phyloP scores from a whole-genome alignment of 805 yeast genomes.

The Wickerhamiella siamensis region DNA sequence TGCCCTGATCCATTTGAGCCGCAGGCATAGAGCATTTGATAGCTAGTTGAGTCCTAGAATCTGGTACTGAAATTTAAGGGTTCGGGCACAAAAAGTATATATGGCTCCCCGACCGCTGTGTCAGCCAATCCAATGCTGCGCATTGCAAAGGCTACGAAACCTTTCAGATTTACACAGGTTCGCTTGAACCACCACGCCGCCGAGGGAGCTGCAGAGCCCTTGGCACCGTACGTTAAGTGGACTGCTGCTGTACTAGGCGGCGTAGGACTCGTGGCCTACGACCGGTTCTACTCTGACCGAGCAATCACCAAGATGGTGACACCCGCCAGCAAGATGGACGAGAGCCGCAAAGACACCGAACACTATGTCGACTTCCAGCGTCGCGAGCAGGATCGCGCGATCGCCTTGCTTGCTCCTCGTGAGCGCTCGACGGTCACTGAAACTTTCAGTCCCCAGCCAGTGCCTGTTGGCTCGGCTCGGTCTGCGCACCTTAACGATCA shows the following conservation, averaged over 20 bases:
- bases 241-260: conserved; percentile 13
- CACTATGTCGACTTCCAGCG: conserved; percentile 12
- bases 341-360: conserved; percentile 12
- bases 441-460: conserved; percentile 19
- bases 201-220: conserved; percentile 19
- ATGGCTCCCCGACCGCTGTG: not conserved
- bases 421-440: conserved; percentile 10
- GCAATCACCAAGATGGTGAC: conserved; percentile 14
- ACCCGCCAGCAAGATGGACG: conserved; percentile 11
- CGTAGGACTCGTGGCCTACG: conserved; percentile 16
- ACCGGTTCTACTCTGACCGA: conserved; percentile 17
- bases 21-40: conserved; percentile 32
- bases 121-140: conserved; percentile 2
- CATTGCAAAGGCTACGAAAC: not conserved
- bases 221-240: conserved; percentile 16
- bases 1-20: conserved; percentile 82
- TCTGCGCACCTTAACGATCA: conserved; percentile 16
- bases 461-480: conserved; percentile 20
- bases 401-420: conserved; percentile 13
- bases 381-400: conserved; percentile 13
- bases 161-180: not conserved
- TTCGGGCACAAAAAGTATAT: not conserved
- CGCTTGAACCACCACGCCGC: conserved; percentile 10
- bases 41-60: too few relatives aligned
- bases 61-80: too few relatives aligned